Evolutionary conservation across 1,139 yeast species (phyloP).

Genomic region (Saccharomyces hybrid): DNA sequence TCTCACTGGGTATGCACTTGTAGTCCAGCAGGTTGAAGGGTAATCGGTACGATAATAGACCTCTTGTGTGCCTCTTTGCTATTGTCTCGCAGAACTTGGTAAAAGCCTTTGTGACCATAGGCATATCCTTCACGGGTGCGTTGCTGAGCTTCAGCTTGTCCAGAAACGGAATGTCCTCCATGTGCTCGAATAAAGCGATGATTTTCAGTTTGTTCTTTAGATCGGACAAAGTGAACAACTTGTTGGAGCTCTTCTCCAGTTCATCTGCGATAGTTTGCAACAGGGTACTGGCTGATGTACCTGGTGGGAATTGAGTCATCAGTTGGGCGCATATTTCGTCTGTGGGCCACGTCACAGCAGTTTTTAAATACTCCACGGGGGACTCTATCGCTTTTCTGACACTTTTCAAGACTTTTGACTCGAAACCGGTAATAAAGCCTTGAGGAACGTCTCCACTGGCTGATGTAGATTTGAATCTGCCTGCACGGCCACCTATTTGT

Average conservation of each 20-base stretch:
- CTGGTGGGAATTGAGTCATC: constrained; percentile 42
- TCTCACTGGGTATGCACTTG: constrained; percentile 22
- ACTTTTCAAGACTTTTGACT: constrained; percentile 37
- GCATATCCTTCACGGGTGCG: constrained; percentile 44
- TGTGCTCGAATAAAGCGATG: constrained; percentile 39
- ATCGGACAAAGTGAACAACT: constrained; percentile 23
- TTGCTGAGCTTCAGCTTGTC: constrained; percentile 55
- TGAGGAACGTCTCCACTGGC: constrained; percentile 25
- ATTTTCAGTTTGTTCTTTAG: constrained; percentile 40
- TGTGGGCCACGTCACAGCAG: constrained; percentile 68
- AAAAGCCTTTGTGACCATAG: constrained; percentile 29
- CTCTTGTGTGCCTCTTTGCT: constrained; percentile 26
- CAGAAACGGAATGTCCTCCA: constrained; percentile 33
- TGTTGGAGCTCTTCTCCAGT: constrained; percentile 28
- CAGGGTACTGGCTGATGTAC: constrained; percentile 40
- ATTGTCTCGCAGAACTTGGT: constrained; percentile 29
- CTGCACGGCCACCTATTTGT: constrained; percentile 97
- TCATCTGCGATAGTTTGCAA: constrained; percentile 43
- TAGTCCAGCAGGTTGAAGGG: constrained; percentile 28
- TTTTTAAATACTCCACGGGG: constrained; percentile 41
- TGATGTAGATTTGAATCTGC: constrained; percentile 47
- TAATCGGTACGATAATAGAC: constrained; percentile 30
- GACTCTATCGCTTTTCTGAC: constrained; percentile 41
- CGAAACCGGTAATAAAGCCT: constrained; percentile 58
- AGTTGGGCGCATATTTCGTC: constrained; percentile 42